phyloP scores from a whole-genome alignment of 768 basidiomycete species.

The Suillus subluteus region DNA sequence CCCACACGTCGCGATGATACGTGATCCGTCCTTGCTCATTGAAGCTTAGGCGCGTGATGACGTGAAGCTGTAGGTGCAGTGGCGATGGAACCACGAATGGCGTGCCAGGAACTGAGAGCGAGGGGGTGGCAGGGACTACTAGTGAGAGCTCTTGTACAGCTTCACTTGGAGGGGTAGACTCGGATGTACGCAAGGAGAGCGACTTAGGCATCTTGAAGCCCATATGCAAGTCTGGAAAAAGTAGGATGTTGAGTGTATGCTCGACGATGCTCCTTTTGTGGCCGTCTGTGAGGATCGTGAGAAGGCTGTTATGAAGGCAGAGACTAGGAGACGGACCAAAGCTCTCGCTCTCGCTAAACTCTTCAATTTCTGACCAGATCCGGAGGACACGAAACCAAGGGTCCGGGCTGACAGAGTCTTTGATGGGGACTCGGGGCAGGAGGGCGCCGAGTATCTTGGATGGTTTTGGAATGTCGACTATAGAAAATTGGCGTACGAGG shows the following conservation, averaged over 20 bases:
- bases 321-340: slow-evolving; percentile 58
- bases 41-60: slow-evolving; percentile 1
- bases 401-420: slow-evolving; percentile 14
- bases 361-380: slow-evolving; percentile 77
- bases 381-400: slow-evolving; percentile 67
- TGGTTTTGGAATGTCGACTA: slow-evolving; percentile 71
- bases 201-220: slow-evolving; percentile 45
- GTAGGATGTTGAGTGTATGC: slow-evolving; percentile 33
- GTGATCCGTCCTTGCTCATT: slow-evolving; percentile 63
- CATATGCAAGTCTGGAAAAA: slow-evolving; percentile 73
- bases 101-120: slow-evolving; percentile 60
- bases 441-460: slow-evolving; percentile 60
- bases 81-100: slow-evolving; percentile 66
- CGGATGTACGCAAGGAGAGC: slow-evolving; percentile 30
- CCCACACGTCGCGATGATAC: slow-evolving; percentile 67
- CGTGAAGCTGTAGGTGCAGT: slow-evolving; percentile 51
- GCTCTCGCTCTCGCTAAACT: slow-evolving; percentile 77
- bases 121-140: slow-evolving; percentile 26
- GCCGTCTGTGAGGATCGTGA: slow-evolving; percentile 52
- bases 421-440: slow-evolving; percentile 41
- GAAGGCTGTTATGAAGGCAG: background rate
- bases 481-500: slow-evolving; percentile 60
- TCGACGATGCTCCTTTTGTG: slow-evolving; percentile 71
- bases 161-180: background rate
- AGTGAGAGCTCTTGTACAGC: slow-evolving; percentile 1